Evolutionary conservation across 1,284 basidiomycete genomes (phyloP).

Genomic region (Naganishia sp.): DNA sequence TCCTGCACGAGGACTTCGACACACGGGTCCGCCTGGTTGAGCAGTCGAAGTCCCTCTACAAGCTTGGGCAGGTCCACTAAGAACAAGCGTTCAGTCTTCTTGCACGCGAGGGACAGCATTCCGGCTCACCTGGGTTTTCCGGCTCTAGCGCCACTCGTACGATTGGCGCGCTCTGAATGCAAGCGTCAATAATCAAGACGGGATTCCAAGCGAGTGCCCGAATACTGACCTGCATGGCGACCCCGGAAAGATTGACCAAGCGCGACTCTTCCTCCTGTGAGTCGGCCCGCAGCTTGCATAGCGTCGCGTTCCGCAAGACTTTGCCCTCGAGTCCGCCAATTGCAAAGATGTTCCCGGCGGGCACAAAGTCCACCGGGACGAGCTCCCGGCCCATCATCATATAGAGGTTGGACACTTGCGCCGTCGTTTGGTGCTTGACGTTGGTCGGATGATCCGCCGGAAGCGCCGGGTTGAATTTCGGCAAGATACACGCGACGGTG

Average conservation of each 20-base stretch:
- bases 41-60: constrained; percentile 79
- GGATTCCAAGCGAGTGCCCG: background rate
- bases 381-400: constrained; percentile 98
- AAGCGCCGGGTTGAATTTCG: constrained; percentile 79
- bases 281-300: constrained; percentile 67
- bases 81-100: constrained; percentile 6
- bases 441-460: constrained; percentile 70
- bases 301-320: constrained; percentile 86
- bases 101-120: background rate
- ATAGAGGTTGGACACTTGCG: constrained; percentile 77
- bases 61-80: constrained; percentile 88
- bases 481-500: constrained; percentile 73
- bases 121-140: constrained; percentile 62
- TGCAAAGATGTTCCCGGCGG: constrained; percentile 95
- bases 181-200: background rate
- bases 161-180: constrained; percentile 73
- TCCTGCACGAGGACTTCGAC: constrained; percentile 96
- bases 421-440: constrained; percentile 64
- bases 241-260: constrained; percentile 79
- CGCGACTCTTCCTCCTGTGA: constrained; percentile 54
- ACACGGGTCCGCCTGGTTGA: constrained; percentile 95
- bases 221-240: constrained; percentile 66
- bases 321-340: constrained; percentile 86
- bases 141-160: constrained; percentile 95
- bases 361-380: constrained; percentile 75